Conservation (phyloP, 805 yeast genomes). For the Lachancea cidri region DNA sequence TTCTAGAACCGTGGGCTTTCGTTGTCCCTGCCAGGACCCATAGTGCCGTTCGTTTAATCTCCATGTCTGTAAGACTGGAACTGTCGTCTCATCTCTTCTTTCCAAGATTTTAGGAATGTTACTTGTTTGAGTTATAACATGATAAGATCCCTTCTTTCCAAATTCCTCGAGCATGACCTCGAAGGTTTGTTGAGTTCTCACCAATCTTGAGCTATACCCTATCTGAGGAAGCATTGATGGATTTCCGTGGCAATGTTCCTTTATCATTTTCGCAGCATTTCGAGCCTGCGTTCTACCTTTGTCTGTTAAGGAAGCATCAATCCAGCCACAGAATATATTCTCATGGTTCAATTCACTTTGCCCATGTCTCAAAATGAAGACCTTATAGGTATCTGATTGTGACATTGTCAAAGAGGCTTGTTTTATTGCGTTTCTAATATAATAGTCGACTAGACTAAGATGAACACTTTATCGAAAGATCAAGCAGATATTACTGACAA, state of each 20-base stretch:
- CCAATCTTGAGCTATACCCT: conserved; percentile 64
- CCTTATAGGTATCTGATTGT: conserved; percentile 21
- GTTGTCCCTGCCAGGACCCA: conserved; percentile 75
- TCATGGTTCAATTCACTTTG: conserved; percentile 75
- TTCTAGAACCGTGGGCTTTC: conserved; percentile 60
- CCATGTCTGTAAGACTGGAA: conserved; percentile 63
- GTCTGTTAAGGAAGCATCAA: conserved; percentile 63
- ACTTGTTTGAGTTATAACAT: conserved; percentile 19
- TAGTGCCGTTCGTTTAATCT: conserved; percentile 81
- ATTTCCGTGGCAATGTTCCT: conserved; percentile 32
- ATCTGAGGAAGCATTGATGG: conserved; percentile 43
- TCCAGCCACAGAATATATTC: conserved; percentile 82
- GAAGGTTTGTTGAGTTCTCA: conserved; percentile 72
- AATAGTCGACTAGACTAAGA: no score
- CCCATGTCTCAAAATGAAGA: conserved; percentile 66
- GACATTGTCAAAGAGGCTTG: conserved; percentile 11
- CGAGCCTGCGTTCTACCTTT: conserved; percentile 66
- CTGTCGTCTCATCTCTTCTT: conserved; percentile 38
- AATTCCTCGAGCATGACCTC: conserved; percentile 57
- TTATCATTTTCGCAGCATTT: conserved; percentile 56
- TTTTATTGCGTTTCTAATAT: neutral
- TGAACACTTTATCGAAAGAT: no score
- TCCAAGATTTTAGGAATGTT: conserved; percentile 6
- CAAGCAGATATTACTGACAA: no score
- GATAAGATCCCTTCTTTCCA: conserved; percentile 15